Evolutionary conservation across 225 moss, liverwort and hornwort species (phyloP).

Genomic region (Antitrichia curtipendula): DNA sequence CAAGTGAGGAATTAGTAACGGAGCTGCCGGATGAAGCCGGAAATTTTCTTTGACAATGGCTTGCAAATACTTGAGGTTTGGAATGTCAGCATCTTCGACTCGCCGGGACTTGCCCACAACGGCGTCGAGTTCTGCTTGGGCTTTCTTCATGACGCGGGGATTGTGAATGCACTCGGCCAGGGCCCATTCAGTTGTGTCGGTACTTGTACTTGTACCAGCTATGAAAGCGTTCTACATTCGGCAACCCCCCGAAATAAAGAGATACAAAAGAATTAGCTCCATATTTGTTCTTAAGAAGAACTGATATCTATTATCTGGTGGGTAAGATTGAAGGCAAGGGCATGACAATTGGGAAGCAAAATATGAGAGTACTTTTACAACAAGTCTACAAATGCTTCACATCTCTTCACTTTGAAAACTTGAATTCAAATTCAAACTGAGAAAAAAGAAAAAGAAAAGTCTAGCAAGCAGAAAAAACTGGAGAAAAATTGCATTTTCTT

Average conservation of each 20-base stretch:
- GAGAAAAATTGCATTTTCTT: not conserved
- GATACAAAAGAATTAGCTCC: too few relatives aligned
- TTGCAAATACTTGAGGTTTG: conserved; percentile 2
- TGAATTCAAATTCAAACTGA: not conserved
- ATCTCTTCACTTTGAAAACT: not conserved
- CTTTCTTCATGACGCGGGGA: not conserved
- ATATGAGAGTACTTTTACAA: not conserved
- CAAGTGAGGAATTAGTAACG: not conserved
- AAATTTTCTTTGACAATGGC: not conserved
- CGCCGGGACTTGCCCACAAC: not conserved
- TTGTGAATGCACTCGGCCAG: not conserved
- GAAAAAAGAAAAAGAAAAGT: not conserved
- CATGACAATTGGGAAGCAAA: not conserved
- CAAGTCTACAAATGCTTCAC: not conserved
- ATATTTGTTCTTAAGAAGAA: too few relatives aligned
- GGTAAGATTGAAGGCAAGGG: not conserved
- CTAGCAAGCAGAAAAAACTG: not conserved
- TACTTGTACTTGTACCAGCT: not conserved
- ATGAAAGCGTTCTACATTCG: not conserved
- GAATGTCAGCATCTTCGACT: conserved; percentile 3
- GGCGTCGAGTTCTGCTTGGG: not conserved
- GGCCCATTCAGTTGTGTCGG: not conserved
- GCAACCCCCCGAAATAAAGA: not conserved
- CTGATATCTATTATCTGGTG: not conserved
- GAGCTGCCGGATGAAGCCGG: not conserved